A percentile compares a stretch with the other conserved stretches of the same genome.
Conservation (phyloP, 1,139 yeast species). For the Tardiomyces depauwii region DNA sequence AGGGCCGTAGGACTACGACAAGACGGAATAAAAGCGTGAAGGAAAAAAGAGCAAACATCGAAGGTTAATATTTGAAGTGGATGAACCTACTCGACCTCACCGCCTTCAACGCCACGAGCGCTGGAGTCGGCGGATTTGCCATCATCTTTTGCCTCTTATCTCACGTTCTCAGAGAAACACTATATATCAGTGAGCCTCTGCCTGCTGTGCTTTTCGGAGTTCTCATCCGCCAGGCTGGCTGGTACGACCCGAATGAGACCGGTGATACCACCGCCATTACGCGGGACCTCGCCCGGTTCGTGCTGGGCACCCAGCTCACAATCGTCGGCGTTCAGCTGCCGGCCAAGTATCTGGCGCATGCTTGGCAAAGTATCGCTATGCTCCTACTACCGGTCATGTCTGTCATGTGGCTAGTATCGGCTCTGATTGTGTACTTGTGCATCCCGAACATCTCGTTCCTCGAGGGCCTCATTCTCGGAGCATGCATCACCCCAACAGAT, state of each 20-base stretch:
- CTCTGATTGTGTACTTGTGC: constrained; percentile 26
- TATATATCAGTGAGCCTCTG: constrained; percentile 21
- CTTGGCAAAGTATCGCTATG: constrained; percentile 24
- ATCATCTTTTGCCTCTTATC: constrained; percentile 20
- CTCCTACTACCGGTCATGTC: constrained; percentile 33
- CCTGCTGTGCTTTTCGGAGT: constrained; percentile 23
- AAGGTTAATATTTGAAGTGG: too few species aligned
- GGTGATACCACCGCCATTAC: constrained; percentile 18
- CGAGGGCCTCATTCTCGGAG: constrained; percentile 30
- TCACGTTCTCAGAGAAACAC: constrained; percentile 16
- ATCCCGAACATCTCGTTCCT: constrained; percentile 24
- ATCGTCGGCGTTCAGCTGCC: constrained; percentile 34
- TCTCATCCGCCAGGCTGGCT: constrained; percentile 15
- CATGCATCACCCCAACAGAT: constrained; percentile 36
- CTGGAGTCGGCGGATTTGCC: constrained; percentile 22
- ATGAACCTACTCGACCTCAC: constrained; percentile 4
- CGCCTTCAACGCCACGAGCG: constrained; percentile 19
- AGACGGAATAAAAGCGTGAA: too few species aligned
- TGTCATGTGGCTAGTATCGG: constrained; percentile 31
- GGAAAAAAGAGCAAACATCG: too few species aligned
- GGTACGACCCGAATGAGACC: constrained; percentile 14
- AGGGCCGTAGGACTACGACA: too few species aligned
- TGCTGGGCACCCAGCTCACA: constrained; percentile 32
- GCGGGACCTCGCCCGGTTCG: constrained; percentile 28
- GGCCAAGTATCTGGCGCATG: constrained; percentile 25